A percentile compares a stretch with the other conserved stretches of the same genome.
These are phyloP conservation scores for Penicillium salamii DNA, from an alignment of 495 filamentous ascomycete species.

Conservation along the genomic window DNA sequence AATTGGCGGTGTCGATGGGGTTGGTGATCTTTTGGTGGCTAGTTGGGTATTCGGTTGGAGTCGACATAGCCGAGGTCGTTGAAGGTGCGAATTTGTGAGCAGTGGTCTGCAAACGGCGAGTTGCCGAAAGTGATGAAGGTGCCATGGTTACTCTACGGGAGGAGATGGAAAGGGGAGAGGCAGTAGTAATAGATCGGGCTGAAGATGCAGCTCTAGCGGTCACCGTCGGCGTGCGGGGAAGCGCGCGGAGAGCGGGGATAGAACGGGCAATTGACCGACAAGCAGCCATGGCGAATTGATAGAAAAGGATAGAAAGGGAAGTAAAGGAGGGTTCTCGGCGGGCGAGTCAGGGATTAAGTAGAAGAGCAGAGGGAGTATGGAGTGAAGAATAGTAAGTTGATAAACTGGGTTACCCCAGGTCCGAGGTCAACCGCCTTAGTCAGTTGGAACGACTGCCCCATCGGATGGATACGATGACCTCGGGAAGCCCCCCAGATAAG, in stretches of 20 bases:
- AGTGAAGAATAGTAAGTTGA: constrained; percentile 11
- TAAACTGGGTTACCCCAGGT: constrained; percentile 19
- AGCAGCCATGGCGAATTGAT: constrained; percentile 39
- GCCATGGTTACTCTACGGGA: constrained; percentile 16
- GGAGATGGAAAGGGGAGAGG: constrained; percentile 18
- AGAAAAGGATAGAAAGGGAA: neutral
- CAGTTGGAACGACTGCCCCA: no score
- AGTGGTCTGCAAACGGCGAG: constrained; percentile 55
- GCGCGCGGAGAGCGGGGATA: constrained; percentile 44
- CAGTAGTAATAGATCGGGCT: constrained; percentile 29
- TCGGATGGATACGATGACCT: no score
- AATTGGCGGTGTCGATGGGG: constrained; percentile 81
- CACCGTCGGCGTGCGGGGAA: constrained; percentile 39
- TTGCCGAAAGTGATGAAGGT: constrained; percentile 24
- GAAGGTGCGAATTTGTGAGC: constrained; percentile 56
- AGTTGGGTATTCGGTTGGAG: constrained; percentile 72
- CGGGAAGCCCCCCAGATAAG: constrained; percentile 22
- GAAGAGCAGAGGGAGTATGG: neutral
- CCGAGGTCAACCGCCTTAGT: constrained; percentile 27
- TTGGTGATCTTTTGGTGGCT: constrained; percentile 73
- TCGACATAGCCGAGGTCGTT: constrained; percentile 53
- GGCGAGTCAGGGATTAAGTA: constrained; percentile 1
- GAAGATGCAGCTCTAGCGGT: constrained; percentile 27
- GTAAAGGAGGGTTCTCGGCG: neutral
- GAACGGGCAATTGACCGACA: constrained; percentile 41